A percentile compares a stretch with the other conserved stretches of the same genome.
phyloP scores from a whole-genome alignment of 495 filamentous ascomycete genomes.

The Podospora sp. region DNA sequence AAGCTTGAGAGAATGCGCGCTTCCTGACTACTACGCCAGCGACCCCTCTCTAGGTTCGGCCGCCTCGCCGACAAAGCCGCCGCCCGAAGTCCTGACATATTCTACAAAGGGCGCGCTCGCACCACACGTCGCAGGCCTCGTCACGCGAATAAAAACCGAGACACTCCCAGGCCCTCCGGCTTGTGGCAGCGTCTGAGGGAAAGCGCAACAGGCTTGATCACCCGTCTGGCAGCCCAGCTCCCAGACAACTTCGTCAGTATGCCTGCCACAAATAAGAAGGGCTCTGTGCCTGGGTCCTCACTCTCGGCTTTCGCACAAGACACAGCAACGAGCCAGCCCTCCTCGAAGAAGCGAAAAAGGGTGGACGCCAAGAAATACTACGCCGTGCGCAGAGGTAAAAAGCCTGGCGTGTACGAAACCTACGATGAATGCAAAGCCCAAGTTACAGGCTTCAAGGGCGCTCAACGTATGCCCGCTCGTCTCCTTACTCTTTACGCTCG shows the following conservation, averaged over 20 bases:
- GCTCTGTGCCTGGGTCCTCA: not conserved
- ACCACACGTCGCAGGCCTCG: not conserved
- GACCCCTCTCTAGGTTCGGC: conserved; percentile 1
- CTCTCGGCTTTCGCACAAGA: not conserved
- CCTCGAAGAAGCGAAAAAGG: conserved; percentile 47
- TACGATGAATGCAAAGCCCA: conserved; percentile 83
- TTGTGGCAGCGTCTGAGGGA: not conserved
- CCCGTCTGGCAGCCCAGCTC: not conserved
- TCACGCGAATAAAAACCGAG: not conserved
- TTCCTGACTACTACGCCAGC: conserved; percentile 1
- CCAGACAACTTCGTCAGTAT: conserved; percentile 2
- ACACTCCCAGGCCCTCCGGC: not conserved
- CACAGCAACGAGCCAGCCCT: not conserved
- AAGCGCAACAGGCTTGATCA: not conserved
- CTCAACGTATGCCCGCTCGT: conserved; percentile 64
- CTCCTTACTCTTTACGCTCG: conserved; percentile 15
- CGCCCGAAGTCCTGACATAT: not conserved
- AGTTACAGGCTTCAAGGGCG: conserved; percentile 82
- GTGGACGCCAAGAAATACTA: conserved; percentile 70
- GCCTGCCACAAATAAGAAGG: conserved; percentile 8
- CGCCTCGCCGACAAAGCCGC: conserved; percentile 6
- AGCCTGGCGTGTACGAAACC: conserved; percentile 82
- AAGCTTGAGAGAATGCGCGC: not conserved
- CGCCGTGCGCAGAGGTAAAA: conserved; percentile 75
- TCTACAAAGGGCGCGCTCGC: not conserved